These are phyloP conservation scores for Lyophyllum semitale DNA, from an alignment of 768 basidiomycete genomes.

Conservation along the genomic window DNA sequence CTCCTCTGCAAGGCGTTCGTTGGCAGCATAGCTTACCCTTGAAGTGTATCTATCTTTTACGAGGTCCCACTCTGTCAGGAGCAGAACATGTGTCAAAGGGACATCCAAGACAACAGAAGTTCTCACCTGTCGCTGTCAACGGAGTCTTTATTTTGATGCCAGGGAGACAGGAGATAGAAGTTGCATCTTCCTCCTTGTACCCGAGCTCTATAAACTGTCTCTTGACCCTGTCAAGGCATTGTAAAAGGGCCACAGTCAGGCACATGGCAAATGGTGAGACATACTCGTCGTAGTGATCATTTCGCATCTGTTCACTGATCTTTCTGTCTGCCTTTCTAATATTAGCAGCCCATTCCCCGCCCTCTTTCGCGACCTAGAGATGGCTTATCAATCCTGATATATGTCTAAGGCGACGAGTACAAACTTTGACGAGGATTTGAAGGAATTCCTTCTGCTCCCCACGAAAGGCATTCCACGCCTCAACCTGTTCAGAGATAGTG, in stretches of 20 bases:
- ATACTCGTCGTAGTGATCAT: not conserved
- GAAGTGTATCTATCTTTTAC: not conserved
- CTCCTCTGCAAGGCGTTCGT: not conserved
- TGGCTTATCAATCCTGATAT: not conserved
- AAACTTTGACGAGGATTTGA: not conserved
- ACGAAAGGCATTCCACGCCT: not conserved
- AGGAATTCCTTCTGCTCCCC: not conserved
- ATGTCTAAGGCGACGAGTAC: not conserved
- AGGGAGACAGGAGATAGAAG: not conserved
- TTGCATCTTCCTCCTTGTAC: not conserved
- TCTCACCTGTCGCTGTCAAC: conserved; percentile 2
- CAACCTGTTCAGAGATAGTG: not conserved
- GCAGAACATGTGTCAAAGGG: not conserved
- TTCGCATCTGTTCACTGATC: not conserved
- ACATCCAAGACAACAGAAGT: no score
- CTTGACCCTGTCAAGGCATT: not conserved
- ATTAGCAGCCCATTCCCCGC: not conserved
- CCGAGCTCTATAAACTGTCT: not conserved
- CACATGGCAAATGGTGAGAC: not conserved
- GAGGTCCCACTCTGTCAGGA: not conserved
- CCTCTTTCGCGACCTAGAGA: not conserved
- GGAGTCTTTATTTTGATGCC: not conserved
- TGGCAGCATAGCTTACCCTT: not conserved
- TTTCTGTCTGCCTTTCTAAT: not conserved
- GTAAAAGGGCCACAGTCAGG: not conserved